Conservation (phyloP, 257 asterid genomes). For the Parsonsia alboflavescens region DNA sequence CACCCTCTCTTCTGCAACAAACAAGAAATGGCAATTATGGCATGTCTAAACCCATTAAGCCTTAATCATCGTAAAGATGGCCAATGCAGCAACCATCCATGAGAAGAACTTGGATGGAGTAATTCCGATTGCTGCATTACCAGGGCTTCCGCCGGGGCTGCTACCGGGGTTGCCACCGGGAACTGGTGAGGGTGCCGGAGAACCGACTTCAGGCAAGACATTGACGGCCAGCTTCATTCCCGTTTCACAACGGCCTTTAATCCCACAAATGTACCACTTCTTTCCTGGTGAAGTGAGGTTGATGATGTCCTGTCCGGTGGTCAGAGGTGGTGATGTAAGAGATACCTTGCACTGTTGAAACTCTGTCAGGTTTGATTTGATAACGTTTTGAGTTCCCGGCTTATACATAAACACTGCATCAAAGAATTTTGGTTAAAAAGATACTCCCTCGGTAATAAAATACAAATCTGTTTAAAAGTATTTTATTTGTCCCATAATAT, state of each 20-base stretch:
- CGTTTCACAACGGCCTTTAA: constrained; percentile 7
- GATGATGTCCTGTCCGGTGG: constrained; percentile 12
- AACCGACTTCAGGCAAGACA: constrained; percentile 1
- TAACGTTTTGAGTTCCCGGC: constrained; percentile 13
- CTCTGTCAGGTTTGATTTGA: constrained; percentile 18
- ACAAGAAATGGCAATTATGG: too few species aligned
- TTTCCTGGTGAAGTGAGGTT: constrained; percentile 13
- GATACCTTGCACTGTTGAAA: constrained; percentile 1
- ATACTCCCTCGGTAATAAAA: too few species aligned
- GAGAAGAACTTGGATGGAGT: constrained; percentile 10
- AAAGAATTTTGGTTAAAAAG: background rate
- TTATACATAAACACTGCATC: constrained; percentile 20
- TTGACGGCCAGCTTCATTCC: constrained; percentile 22
- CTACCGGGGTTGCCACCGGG: background rate
- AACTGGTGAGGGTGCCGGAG: constrained; percentile 12
- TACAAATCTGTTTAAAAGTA: too few species aligned
- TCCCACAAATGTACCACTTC: constrained; percentile 26
- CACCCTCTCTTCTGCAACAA: background rate
- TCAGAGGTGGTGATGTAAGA: background rate
- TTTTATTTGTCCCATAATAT: too few species aligned
- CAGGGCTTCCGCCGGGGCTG: background rate
- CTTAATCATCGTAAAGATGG: constrained; percentile 4
- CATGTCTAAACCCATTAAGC: too few species aligned
- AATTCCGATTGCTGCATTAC: constrained; percentile 9
- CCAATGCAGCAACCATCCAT: constrained; percentile 17